Percentiles rank a stretch among this genome's conserved stretches.
Evolutionary conservation across 2,329 filamentous ascomycete genomes (phyloP).

Genomic region (Scytalidium lignicola): DNA sequence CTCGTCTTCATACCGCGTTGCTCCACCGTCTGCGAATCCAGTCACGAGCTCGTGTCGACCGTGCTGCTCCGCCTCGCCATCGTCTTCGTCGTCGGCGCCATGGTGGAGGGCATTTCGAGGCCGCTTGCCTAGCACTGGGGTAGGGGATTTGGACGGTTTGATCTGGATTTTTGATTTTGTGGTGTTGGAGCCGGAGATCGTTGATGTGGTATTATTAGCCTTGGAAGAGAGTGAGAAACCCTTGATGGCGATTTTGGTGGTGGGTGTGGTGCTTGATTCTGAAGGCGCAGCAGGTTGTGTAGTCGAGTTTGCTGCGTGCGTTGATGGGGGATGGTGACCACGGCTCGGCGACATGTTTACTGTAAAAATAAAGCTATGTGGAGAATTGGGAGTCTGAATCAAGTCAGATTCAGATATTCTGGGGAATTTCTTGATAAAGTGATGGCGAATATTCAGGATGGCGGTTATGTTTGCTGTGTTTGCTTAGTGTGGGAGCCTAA

Average conservation of each 20-base stretch:
- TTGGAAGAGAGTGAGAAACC: slow-evolving; percentile 34
- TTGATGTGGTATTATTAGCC: slow-evolving; percentile 28
- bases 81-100: slow-evolving; percentile 58
- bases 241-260: slow-evolving; percentile 29
- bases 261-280: slow-evolving; percentile 20
- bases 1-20: slow-evolving; percentile 26
- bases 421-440: slow-evolving; percentile 24
- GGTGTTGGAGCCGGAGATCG: slow-evolving; percentile 14
- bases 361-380: not conserved
- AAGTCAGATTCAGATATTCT: not conserved
- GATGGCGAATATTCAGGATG: slow-evolving; percentile 8
- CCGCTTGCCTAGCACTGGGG: slow-evolving; percentile 34
- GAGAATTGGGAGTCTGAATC: not conserved
- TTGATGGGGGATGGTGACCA: not conserved
- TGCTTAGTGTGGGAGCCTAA: not conserved
- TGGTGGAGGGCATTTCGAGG: slow-evolving; percentile 35
- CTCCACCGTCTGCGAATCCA: slow-evolving; percentile 46
- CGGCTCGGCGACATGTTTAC: slow-evolving; percentile 1
- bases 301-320: not conserved
- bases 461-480: not conserved
- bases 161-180: slow-evolving; percentile 1
- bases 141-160: slow-evolving; percentile 15
- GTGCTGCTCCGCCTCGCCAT: slow-evolving; percentile 35
- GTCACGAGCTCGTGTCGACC: slow-evolving; percentile 42
- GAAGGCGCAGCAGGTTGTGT: slow-evolving; percentile 9